Conservation (phyloP, 1,284 basidiomycete genomes). For the Heterobasidion parviporum region DNA sequence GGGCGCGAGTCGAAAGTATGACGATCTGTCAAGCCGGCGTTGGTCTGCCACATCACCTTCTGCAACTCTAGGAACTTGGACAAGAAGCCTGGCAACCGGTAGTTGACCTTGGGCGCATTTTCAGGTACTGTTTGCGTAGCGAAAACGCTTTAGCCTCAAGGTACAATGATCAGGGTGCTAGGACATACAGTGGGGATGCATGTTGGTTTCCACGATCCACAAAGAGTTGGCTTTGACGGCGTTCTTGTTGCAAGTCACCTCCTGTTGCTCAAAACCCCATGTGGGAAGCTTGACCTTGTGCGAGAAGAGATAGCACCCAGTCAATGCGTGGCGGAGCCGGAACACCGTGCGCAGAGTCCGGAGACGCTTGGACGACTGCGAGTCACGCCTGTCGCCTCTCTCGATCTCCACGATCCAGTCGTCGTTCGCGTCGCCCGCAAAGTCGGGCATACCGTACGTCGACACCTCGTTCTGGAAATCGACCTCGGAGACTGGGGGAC, state of each 20-base stretch:
- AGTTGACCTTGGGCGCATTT: slow-evolving; percentile 81
- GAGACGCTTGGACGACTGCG: slow-evolving; percentile 62
- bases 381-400: slow-evolving; percentile 56
- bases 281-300: slow-evolving; percentile 97
- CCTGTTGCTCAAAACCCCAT: slow-evolving; percentile 98
- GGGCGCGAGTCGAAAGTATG: slow-evolving; percentile 95
- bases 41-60: slow-evolving; percentile 97
- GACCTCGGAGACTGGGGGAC: slow-evolving; percentile 94
- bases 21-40: slow-evolving; percentile 89
- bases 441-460: slow-evolving; percentile 87
- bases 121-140: slow-evolving; percentile 44
- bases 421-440: slow-evolving; percentile 86
- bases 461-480: slow-evolving; percentile 99
- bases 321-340: slow-evolving; percentile 77
- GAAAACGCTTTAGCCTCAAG: background rate
- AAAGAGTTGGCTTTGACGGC: slow-evolving; percentile 85
- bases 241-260: slow-evolving; percentile 98
- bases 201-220: slow-evolving; percentile 91
- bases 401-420: slow-evolving; percentile 94
- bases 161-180: background rate
- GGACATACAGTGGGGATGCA: slow-evolving; percentile 64
- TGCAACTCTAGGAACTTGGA: slow-evolving; percentile 91
- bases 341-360: slow-evolving; percentile 82
- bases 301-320: slow-evolving; percentile 95
- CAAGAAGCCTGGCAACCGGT: slow-evolving; percentile 80